phyloP scores from a whole-genome alignment of 768 basidiomycete species.

The Mycena sanguinolenta region DNA sequence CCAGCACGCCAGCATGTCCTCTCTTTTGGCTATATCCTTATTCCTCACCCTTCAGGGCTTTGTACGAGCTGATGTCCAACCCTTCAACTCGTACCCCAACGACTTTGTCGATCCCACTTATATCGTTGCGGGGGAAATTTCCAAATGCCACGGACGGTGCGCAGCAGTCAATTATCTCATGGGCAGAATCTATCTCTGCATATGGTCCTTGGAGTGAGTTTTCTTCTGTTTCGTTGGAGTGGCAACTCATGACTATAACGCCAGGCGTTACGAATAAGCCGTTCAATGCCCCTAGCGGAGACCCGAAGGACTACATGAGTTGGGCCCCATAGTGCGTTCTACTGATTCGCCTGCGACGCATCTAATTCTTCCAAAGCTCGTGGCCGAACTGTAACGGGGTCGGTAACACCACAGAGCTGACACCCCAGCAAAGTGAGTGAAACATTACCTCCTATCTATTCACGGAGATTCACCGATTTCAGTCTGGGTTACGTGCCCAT shows the following conservation, averaged over 20 bases:
- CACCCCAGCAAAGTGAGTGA: slow-evolving; percentile 62
- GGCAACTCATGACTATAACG: slow-evolving; percentile 7
- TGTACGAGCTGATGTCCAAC: slow-evolving; percentile 34
- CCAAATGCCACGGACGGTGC: slow-evolving; percentile 58
- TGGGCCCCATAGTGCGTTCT: slow-evolving; percentile 75
- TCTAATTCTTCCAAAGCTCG: slow-evolving; percentile 50
- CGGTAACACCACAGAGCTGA: slow-evolving; percentile 69
- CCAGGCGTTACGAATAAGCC: slow-evolving; percentile 65
- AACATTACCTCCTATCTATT: neutral
- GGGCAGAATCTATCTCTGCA: slow-evolving; percentile 59
- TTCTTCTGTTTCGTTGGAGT: neutral
- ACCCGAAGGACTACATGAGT: slow-evolving; percentile 76
- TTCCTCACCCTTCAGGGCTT: slow-evolving; percentile 30
- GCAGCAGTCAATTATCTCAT: slow-evolving; percentile 58
- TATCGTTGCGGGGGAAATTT: slow-evolving; percentile 58
- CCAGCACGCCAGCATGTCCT: slow-evolving; percentile 26
- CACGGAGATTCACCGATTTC: slow-evolving; percentile 16
- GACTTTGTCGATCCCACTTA: slow-evolving; percentile 68
- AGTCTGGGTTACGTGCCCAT: slow-evolving; percentile 74
- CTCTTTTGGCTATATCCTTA: slow-evolving; percentile 46
- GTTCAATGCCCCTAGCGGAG: slow-evolving; percentile 62
- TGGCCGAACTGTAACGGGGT: slow-evolving; percentile 75
- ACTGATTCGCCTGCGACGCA: neutral
- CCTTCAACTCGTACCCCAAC: slow-evolving; percentile 62
- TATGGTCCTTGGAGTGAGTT: slow-evolving; percentile 70